Evolutionary conservation across 2,329 filamentous ascomycete species (phyloP), one percentile per base, ranked within the genome.

Genomic region (Coniella lustricola): DNA sequence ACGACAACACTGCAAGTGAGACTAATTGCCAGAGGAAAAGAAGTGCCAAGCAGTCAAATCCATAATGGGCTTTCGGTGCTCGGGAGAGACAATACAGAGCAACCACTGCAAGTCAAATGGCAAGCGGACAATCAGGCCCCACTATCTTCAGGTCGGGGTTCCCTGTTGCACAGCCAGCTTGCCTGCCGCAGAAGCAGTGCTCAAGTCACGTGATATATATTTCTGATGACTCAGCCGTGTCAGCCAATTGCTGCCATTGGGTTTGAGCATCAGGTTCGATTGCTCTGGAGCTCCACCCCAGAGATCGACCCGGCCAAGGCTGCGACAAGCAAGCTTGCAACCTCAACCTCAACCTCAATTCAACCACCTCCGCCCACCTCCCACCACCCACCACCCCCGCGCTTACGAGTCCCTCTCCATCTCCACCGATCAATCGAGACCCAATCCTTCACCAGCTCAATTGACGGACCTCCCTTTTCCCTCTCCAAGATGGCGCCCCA

Each of bases 401-500:
- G 8, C 14, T 13, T 17, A 21, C 36, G 13, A 3, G 17, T 12
- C 9, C 36, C 8, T n/a, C 20, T 10, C 18, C 3, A 22, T 29
- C 7, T 16, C 29, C 16, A 14, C 22, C 35, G 21, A n/a, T n/a
- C 18, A 25, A 33, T 31, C 3, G 22, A 22, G 22, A 20, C 16
- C 35, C 13, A 5, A 5, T 5, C 25, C 10, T 5, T 10, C 25
- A 5, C 25, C 10, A 29, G 25, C 25, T 5, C 10, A 5, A 29
- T 29, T 10, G 10, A 5, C 5, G 5, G 25, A 10, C 25, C 25
- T 10, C 25, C 5, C 5, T 5, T 29, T 35, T 16, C 33, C 25
- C 41, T 25, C 18, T 31, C 22, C 41, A 56, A 55, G 55, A 63
- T 59, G 56, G 63, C 64, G 60, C 58, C 62, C 52, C 54, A 59